Conservation (phyloP, 2,329 filamentous ascomycete species). For the Macroventuria anomochaeta region DNA sequence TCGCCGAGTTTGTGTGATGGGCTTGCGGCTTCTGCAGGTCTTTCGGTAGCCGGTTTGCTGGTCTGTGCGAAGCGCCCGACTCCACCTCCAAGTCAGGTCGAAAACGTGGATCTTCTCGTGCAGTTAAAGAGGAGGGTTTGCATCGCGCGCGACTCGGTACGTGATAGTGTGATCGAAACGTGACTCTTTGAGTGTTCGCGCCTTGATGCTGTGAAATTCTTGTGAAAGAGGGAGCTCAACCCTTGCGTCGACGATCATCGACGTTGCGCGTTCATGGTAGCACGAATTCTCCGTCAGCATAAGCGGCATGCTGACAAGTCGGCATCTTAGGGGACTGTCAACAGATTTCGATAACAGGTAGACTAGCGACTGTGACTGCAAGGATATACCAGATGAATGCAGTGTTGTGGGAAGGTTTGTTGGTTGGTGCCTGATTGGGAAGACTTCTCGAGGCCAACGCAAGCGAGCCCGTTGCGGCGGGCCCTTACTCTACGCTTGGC, state of each 20-base stretch:
- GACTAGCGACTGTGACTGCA: slow-evolving; percentile 2
- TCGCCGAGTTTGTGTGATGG: slow-evolving; percentile 34
- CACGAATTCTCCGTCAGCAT: slow-evolving; percentile 12
- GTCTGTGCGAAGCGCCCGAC: slow-evolving; percentile 41
- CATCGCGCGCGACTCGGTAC: slow-evolving; percentile 26
- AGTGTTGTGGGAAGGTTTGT: not conserved
- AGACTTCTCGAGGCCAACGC: slow-evolving; percentile 6
- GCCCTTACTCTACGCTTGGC: slow-evolving; percentile 4
- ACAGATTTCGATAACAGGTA: not conserved
- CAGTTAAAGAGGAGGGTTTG: slow-evolving; percentile 8
- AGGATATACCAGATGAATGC: slow-evolving; percentile 1
- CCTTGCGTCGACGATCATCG: not conserved
- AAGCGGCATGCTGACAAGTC: slow-evolving; percentile 1
- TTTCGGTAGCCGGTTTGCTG: slow-evolving; percentile 26
- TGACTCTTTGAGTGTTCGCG: slow-evolving; percentile 21
- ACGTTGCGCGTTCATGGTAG: slow-evolving; percentile 5
- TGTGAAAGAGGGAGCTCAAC: not conserved
- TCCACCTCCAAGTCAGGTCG: slow-evolving; percentile 19
- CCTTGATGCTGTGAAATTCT: not conserved
- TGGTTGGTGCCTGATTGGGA: slow-evolving; percentile 4
- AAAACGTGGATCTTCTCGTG: slow-evolving; percentile 19
- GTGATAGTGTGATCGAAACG: slow-evolving; percentile 39
- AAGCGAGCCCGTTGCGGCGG: slow-evolving; percentile 15
- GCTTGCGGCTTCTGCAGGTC: slow-evolving; percentile 26
- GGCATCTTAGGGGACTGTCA: not conserved